Evolutionary conservation across 2,329 filamentous ascomycete species (phyloP).

Genomic region (Fusarium goolgardi): DNA sequence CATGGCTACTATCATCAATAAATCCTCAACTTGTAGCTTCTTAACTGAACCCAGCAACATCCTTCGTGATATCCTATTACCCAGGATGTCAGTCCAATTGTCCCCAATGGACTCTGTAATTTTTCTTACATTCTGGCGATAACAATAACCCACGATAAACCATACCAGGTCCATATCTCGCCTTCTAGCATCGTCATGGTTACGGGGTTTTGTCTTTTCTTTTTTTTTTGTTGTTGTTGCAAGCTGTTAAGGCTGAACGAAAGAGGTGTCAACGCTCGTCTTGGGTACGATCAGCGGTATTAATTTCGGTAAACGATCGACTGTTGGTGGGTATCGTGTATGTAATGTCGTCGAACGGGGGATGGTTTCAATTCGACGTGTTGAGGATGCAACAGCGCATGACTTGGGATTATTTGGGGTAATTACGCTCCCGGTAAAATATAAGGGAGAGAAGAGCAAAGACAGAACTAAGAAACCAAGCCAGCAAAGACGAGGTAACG

Average conservation of each 20-base stretch:
- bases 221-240: neutral
- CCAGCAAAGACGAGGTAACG: conserved; percentile 23
- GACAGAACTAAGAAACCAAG: neutral
- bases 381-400: conserved; percentile 36
- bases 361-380: conserved; percentile 22
- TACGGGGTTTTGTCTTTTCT: neutral
- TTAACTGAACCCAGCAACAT: conserved; percentile 58
- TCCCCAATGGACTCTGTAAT: conserved; percentile 26
- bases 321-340: neutral
- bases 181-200: conserved; percentile 49
- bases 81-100: neutral
- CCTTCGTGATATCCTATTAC: conserved; percentile 53
- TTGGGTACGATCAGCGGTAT: conserved; percentile 8
- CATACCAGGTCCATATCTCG: conserved; percentile 61
- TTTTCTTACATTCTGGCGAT: conserved; percentile 53
- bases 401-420: conserved; percentile 6
- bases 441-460: neutral
- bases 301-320: conserved; percentile 9
- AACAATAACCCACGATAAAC: conserved; percentile 55
- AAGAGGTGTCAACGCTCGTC: neutral
- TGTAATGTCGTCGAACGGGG: neutral
- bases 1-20: conserved; percentile 64
- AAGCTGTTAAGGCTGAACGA: neutral
- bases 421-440: neutral
- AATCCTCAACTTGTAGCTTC: conserved; percentile 66